Percentiles rank a stretch among this genome's conserved stretches.
phyloP scores from a whole-genome alignment of 257 asterid species.

The Ajuga chamaepitys region DNA sequence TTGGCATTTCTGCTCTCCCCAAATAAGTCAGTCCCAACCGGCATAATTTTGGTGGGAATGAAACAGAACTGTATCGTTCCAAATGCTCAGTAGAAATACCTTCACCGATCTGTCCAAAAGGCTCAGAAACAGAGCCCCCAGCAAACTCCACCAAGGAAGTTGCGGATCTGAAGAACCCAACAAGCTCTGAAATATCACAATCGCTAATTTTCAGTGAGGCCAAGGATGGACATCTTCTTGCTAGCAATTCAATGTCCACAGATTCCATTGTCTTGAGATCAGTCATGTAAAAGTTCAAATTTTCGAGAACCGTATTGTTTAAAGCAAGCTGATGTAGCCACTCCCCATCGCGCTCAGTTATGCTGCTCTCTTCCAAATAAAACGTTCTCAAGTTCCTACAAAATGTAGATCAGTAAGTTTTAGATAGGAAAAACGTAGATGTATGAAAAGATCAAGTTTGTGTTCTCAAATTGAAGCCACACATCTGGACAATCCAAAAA shows the following conservation, averaged over 20 bases:
- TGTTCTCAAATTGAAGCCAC: neutral
- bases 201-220: constrained; percentile 45
- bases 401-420: neutral
- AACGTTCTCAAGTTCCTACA: constrained; percentile 36
- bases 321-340: constrained; percentile 55
- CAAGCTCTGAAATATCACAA: constrained; percentile 37
- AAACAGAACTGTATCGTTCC: constrained; percentile 20
- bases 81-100: constrained; percentile 22
- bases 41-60: constrained; percentile 34
- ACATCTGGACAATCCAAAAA: neutral
- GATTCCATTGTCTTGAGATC: constrained; percentile 26
- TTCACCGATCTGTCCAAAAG: constrained; percentile 26
- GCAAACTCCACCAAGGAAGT: constrained; percentile 45
- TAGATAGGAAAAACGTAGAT: neutral
- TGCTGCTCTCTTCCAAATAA: constrained; percentile 42
- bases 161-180: constrained; percentile 40
- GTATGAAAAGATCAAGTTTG: neutral
- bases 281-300: constrained; percentile 46
- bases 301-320: constrained; percentile 39
- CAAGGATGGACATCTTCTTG: constrained; percentile 37
- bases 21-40: constrained; percentile 41
- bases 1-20: constrained; percentile 43
- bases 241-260: constrained; percentile 42
- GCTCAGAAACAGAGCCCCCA: constrained; percentile 42
- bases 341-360: constrained; percentile 44